Evolutionary conservation across 331 rosid species (phyloP).

Genomic region (Dryas integrifolia): DNA sequence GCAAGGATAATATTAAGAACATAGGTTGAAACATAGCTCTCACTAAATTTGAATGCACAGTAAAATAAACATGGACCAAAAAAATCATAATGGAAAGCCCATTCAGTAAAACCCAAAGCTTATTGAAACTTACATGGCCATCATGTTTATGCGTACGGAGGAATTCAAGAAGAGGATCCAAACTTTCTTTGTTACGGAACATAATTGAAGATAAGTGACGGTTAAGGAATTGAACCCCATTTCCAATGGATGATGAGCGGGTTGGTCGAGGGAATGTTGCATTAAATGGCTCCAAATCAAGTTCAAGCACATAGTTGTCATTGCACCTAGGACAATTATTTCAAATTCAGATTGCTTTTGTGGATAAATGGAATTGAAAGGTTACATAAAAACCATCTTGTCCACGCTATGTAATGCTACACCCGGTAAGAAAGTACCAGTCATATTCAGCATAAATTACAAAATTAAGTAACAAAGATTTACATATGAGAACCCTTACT

Average conservation of each 20-base stretch:
- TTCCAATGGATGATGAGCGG: slow-evolving; percentile 90
- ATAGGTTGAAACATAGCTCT: not conserved
- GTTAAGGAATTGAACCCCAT: slow-evolving; percentile 93
- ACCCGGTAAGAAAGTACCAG: not conserved
- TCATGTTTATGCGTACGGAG: slow-evolving; percentile 70
- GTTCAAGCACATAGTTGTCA: slow-evolving; percentile 59
- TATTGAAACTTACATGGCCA: slow-evolving; percentile 55
- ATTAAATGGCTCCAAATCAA: slow-evolving; percentile 89
- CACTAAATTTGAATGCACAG: not conserved
- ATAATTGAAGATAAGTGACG: slow-evolving; percentile 83
- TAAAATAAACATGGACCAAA: not conserved
- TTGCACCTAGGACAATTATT: slow-evolving; percentile 30
- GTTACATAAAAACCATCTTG: not conserved
- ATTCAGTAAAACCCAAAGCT: slow-evolving; percentile 4
- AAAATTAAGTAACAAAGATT: not conserved
- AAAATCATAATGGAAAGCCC: not conserved
- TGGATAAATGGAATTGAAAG: not conserved
- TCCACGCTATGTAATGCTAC: not conserved
- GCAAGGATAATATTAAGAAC: not conserved
- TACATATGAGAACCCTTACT: slow-evolving; percentile 33
- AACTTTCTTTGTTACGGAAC: slow-evolving; percentile 75
- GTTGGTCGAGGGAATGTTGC: slow-evolving; percentile 76
- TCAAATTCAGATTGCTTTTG: not conserved
- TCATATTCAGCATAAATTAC: not conserved
- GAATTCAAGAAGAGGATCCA: slow-evolving; percentile 83